Conservation (phyloP, 75 land plant species). For the Cupressus sempervirens region DNA sequence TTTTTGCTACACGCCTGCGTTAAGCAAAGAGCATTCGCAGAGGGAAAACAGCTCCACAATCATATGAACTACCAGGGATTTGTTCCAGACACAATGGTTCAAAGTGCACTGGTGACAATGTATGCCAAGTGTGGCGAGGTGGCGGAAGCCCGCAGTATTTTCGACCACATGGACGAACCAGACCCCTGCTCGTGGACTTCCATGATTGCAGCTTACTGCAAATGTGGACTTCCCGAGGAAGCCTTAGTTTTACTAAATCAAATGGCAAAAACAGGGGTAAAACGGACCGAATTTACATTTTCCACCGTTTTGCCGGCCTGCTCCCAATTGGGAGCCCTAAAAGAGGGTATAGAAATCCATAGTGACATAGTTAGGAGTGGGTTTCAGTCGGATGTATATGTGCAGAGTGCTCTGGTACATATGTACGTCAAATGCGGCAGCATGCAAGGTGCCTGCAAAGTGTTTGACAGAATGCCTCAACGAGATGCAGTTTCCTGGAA, state of each 20-base stretch:
- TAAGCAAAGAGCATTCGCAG: conserved; percentile 1
- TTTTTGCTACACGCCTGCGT: not conserved
- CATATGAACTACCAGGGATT: not conserved
- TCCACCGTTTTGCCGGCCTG: not conserved
- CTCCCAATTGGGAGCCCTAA: not conserved
- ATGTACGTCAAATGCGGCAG: conserved; percentile 17
- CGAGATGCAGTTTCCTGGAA: conserved; percentile 28
- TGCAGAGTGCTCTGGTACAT: conserved; percentile 9
- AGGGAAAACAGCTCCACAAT: conserved; percentile 1
- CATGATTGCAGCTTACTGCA: conserved; percentile 11
- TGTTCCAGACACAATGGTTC: not conserved
- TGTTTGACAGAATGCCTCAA: conserved; percentile 16
- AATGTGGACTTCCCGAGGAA: not conserved
- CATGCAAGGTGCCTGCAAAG: not conserved
- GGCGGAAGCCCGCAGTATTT: conserved; percentile 2
- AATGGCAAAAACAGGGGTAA: conserved; percentile 2
- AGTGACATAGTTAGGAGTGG: not conserved
- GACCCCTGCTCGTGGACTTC: conserved; percentile 9
- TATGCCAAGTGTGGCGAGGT: conserved; percentile 9
- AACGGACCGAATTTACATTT: conserved; percentile 5
- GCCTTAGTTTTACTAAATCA: not conserved
- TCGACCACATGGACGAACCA: not conserved
- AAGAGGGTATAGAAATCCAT: not conserved
- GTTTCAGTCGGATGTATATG: not conserved
- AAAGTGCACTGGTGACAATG: conserved; percentile 11